phyloP scores from a whole-genome alignment of 305 asterid species.

The Solanum hybrid region DNA sequence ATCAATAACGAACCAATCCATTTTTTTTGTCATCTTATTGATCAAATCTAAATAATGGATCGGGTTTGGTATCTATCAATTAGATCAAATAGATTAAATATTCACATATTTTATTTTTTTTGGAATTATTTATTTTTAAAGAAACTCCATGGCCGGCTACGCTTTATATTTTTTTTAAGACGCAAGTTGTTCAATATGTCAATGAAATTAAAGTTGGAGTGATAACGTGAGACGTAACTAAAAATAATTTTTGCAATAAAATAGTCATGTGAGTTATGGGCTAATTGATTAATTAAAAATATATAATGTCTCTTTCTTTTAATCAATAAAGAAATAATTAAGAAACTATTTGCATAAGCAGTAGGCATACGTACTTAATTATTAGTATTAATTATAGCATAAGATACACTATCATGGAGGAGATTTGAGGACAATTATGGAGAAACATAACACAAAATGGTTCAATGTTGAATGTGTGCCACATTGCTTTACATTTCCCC shows the following conservation, averaged over 20 bases:
- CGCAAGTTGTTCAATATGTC: neutral
- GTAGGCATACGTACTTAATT: neutral
- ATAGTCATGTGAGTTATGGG: neutral
- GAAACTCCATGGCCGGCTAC: neutral
- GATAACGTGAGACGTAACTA: neutral
- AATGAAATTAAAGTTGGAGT: neutral
- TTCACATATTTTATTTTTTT: no score
- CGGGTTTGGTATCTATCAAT: neutral
- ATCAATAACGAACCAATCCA: neutral
- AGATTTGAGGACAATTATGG: neutral
- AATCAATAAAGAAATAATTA: neutral
- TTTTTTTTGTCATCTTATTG: neutral
- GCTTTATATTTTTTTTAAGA: neutral
- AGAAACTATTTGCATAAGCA: neutral
- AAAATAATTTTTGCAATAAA: neutral
- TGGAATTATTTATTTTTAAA: neutral
- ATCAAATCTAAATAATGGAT: neutral
- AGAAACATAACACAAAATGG: slow-evolving; percentile 16
- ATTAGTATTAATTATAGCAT: neutral
- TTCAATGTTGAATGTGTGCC: slow-evolving; percentile 23
- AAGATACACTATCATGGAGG: neutral
- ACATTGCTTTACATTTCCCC: slow-evolving; percentile 18
- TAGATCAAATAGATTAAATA: no score
- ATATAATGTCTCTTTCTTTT: neutral
- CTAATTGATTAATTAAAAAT: neutral